These are phyloP conservation scores for Gloeopeniophorella convolvens DNA, from an alignment of 768 basidiomycete genomes.

Conservation along the genomic window DNA sequence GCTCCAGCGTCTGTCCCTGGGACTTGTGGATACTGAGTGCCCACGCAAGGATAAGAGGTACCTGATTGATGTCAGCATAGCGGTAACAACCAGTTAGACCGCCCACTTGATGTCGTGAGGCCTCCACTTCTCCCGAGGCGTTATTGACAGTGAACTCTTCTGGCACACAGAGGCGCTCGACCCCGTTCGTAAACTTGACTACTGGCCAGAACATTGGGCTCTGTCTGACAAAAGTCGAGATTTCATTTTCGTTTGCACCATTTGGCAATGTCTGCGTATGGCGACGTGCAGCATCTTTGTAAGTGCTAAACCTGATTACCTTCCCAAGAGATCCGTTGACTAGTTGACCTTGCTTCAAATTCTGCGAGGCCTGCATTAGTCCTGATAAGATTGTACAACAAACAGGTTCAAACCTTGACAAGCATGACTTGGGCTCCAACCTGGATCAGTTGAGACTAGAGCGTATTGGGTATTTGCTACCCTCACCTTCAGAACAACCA, in stretches of 20 bases:
- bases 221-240: neutral
- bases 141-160: slow-evolving; percentile 59
- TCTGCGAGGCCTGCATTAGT: no score
- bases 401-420: slow-evolving; percentile 44
- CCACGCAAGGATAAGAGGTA: slow-evolving; percentile 73
- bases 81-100: neutral
- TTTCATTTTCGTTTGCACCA: slow-evolving; percentile 11
- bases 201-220: slow-evolving; percentile 44
- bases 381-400: neutral
- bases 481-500: slow-evolving; percentile 36
- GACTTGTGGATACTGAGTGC: slow-evolving; percentile 85
- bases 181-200: slow-evolving; percentile 49
- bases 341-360: slow-evolving; percentile 57
- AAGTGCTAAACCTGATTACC: slow-evolving; percentile 41
- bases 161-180: slow-evolving; percentile 43
- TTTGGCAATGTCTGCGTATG: slow-evolving; percentile 33
- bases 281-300: slow-evolving; percentile 36
- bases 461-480: neutral
- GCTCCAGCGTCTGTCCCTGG: slow-evolving; percentile 83
- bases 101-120: slow-evolving; percentile 50
- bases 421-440: slow-evolving; percentile 85
- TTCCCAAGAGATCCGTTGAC: slow-evolving; percentile 68
- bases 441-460: slow-evolving; percentile 28
- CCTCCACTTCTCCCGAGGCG: slow-evolving; percentile 51
- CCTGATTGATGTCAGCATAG: slow-evolving; percentile 24